Evolutionary conservation across 306 rosid genomes (phyloP).

Genomic region (Glycyrrhiza uralensis): DNA sequence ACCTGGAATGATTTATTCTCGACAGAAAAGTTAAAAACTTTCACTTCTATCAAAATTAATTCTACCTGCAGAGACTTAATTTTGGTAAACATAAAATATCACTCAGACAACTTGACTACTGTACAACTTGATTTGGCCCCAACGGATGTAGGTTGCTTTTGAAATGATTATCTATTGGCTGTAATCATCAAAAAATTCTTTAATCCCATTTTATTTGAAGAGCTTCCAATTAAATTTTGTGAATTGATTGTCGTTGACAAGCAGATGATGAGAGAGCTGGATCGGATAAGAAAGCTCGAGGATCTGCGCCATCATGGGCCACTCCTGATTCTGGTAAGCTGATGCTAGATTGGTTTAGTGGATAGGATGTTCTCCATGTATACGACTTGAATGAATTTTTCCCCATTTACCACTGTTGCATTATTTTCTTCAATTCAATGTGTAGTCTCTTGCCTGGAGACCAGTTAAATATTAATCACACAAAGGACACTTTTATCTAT

Average conservation of each 20-base stretch:
- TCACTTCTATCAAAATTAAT: not conserved
- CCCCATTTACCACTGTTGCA: not conserved
- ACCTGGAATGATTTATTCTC: no score
- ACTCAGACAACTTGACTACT: not conserved
- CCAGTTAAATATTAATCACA: conserved; percentile 68
- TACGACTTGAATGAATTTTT: conserved; percentile 8
- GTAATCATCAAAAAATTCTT: not conserved
- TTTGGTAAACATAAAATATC: not conserved
- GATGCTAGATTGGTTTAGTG: conserved; percentile 17
- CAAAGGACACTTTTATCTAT: conserved; percentile 64
- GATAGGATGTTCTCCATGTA: not conserved
- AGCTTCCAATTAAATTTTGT: conserved; percentile 13
- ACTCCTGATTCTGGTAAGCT: conserved; percentile 73
- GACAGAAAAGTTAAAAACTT: not conserved
- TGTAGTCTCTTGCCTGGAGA: conserved; percentile 39
- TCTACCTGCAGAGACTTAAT: not conserved
- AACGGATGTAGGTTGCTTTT: conserved; percentile 31
- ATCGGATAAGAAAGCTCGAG: conserved; percentile 78
- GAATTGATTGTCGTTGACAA: conserved; percentile 19
- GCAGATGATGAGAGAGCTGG: conserved; percentile 76
- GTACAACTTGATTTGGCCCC: not conserved
- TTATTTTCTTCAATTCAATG: conserved; percentile 8
- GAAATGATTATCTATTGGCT: not conserved
- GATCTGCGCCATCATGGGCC: conserved; percentile 52
- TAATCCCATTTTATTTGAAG: not conserved